A percentile compares a stretch with the other conserved stretches of the same genome.
These are phyloP conservation scores for Phaseolus lunatus DNA, from an alignment of 306 rosid genomes.

Conservation along the genomic window DNA sequence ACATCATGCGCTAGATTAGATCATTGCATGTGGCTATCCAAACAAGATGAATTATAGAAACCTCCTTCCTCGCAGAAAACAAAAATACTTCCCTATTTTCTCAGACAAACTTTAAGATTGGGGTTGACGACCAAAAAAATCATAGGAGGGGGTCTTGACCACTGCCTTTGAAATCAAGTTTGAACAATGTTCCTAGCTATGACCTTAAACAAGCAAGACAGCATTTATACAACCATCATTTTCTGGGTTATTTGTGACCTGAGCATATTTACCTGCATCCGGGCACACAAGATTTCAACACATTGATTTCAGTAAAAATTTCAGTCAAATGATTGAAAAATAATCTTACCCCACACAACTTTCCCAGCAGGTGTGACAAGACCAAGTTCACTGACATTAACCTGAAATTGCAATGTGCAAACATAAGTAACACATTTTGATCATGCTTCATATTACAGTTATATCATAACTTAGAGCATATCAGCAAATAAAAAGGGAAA, in stretches of 20 bases:
- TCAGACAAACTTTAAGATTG: conserved; percentile 3
- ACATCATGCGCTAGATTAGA: background rate
- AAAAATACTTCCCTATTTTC: conserved; percentile 16
- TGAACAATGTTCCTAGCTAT: conserved; percentile 1
- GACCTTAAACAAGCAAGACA: conserved; percentile 76
- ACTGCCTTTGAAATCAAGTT: background rate
- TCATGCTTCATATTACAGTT: background rate
- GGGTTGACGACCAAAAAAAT: background rate
- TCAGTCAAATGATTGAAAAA: background rate
- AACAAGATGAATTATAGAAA: background rate
- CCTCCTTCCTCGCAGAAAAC: background rate
- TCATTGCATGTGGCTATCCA: background rate
- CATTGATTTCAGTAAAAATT: background rate
- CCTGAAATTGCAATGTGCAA: conserved; percentile 57
- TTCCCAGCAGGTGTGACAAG: conserved; percentile 94
- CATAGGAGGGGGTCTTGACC: background rate
- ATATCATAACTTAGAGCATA: background rate
- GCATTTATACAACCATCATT: conserved; percentile 94
- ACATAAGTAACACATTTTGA: background rate
- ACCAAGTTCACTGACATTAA: conserved; percentile 95
- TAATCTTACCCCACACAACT: conserved; percentile 92
- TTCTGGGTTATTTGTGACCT: conserved; percentile 93
- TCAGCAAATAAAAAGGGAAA: background rate
- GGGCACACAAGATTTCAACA: conserved; percentile 33
- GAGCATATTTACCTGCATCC: conserved; percentile 88